Percentiles rank a stretch among this genome's conserved stretches.
Conservation (phyloP, 2,329 filamentous ascomycete species). For the Neocatenulostroma microsporum region DNA sequence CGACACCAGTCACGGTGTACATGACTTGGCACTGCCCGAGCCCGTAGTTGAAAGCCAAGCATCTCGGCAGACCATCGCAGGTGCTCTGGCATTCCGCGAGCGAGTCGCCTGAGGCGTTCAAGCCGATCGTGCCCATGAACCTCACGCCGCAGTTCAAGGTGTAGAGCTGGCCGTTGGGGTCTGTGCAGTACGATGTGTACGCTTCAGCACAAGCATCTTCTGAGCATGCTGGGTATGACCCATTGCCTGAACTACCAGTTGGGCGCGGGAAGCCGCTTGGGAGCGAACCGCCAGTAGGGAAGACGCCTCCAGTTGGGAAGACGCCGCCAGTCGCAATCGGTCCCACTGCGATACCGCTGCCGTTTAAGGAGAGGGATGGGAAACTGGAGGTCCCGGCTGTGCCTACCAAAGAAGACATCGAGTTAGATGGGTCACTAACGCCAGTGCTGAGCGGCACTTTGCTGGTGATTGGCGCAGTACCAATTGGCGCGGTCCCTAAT, state of each 20-base stretch:
- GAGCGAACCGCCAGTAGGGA: background rate
- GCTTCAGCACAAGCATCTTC: background rate
- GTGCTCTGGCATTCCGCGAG: background rate
- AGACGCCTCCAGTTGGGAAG: background rate
- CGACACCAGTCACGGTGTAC: constrained; percentile 6
- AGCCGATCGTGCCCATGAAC: constrained; percentile 2
- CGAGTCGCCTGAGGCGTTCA: background rate
- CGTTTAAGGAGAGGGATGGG: constrained; percentile 2
- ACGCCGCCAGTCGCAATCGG: background rate
- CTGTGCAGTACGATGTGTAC: background rate
- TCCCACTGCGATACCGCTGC: background rate
- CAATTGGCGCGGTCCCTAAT: too few species aligned
- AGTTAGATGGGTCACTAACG: background rate
- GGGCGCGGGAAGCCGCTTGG: constrained; percentile 1
- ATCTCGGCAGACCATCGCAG: constrained; percentile 1
- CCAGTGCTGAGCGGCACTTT: constrained; percentile 5
- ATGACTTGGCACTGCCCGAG: constrained; percentile 4
- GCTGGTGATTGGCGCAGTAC: too few species aligned
- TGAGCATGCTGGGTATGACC: constrained; percentile 2
- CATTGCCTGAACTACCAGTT: background rate
- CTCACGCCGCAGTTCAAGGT: constrained; percentile 7
- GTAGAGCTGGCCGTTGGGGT: constrained; percentile 2
- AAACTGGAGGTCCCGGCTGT: constrained; percentile 1
- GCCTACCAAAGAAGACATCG: background rate
- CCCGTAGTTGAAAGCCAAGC: constrained; percentile 4